Percentiles rank a stretch among this genome's conserved stretches.
Conservation (phyloP, 2,329 filamentous ascomycete genomes). For the Aspergillus amoenus region DNA sequence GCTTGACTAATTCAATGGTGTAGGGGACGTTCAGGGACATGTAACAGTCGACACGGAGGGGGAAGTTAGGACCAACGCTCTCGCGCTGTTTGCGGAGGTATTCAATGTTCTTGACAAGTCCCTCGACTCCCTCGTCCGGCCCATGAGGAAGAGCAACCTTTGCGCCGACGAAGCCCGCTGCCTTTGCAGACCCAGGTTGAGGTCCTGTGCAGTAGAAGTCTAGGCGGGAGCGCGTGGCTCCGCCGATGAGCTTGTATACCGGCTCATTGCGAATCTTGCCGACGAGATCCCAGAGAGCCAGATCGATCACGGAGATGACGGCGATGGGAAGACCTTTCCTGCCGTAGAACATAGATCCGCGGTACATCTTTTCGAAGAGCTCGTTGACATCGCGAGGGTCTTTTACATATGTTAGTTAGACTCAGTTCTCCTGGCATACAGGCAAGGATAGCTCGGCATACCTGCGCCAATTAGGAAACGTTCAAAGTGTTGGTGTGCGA, state of each 20-base stretch:
- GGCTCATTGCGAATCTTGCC: constrained; percentile 91
- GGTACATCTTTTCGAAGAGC: constrained; percentile 95
- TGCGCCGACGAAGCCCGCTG: constrained; percentile 85
- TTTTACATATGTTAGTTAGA: constrained; percentile 24
- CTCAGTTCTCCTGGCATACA: neutral
- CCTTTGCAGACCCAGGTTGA: constrained; percentile 74
- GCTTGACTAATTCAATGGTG: constrained; percentile 86
- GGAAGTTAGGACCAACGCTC: constrained; percentile 83
- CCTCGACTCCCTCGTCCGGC: constrained; percentile 79
- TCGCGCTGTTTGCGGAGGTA: constrained; percentile 83
- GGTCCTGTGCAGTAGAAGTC: constrained; percentile 96
- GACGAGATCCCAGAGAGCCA: constrained; percentile 88
- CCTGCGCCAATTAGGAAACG: constrained; percentile 81
- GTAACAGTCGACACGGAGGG: constrained; percentile 94
- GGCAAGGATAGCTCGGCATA: constrained; percentile 27
- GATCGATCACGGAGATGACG: constrained; percentile 90
- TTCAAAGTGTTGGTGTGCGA: constrained; percentile 90
- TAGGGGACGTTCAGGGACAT: constrained; percentile 94
- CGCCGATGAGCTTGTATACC: constrained; percentile 91
- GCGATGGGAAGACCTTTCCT: constrained; percentile 87
- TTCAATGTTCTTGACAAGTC: constrained; percentile 84
- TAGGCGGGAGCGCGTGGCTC: constrained; percentile 77
- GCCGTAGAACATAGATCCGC: constrained; percentile 93
- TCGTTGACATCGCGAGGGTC: constrained; percentile 90
- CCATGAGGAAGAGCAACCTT: constrained; percentile 90